phyloP scores from a whole-genome alignment of 805 yeast species.

The Saccharomycodes ludwigii region DNA sequence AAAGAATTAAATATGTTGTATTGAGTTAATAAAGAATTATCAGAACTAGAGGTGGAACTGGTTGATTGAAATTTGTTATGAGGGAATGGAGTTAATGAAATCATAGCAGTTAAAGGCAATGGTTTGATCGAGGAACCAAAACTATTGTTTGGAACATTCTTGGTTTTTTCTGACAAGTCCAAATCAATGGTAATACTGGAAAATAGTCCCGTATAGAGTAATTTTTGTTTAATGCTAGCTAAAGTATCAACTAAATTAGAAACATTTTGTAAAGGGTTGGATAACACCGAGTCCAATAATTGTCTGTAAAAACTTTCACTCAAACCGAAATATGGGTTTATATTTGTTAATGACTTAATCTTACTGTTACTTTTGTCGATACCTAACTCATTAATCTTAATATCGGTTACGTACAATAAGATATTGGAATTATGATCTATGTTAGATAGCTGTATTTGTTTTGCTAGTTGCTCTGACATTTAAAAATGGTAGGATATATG shows the following conservation, averaged over 20 bases:
- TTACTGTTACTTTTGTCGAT: too few relatives aligned
- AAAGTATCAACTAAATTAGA: slow-evolving; percentile 25
- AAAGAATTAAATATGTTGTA: slow-evolving; percentile 34
- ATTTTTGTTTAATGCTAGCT: slow-evolving; percentile 23
- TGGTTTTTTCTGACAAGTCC: too few relatives aligned
- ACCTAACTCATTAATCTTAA: too few relatives aligned
- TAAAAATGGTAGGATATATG: too few relatives aligned
- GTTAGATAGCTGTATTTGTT: too few relatives aligned
- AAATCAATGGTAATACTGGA: slow-evolving; percentile 27
- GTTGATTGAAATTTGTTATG: slow-evolving; percentile 17
- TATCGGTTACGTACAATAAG: too few relatives aligned
- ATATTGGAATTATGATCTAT: too few relatives aligned
- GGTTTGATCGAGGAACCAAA: too few relatives aligned
- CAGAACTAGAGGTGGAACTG: slow-evolving; percentile 25
- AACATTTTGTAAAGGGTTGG: slow-evolving; percentile 31
- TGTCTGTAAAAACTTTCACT: slow-evolving; percentile 34
- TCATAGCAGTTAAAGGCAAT: slow-evolving; percentile 33
- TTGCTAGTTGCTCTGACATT: too few relatives aligned
- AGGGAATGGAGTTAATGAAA: slow-evolving; percentile 28
- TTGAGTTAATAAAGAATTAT: slow-evolving; percentile 24
- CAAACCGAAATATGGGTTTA: slow-evolving; percentile 14
- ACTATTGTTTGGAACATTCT: slow-evolving; percentile 12
- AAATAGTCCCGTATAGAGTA: slow-evolving; percentile 35
- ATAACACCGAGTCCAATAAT: slow-evolving; percentile 31
- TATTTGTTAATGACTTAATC: neutral